These are phyloP conservation scores for Phragmites australis DNA, from an alignment of 176 grass and related monocot genomes.

Conservation along the genomic window DNA sequence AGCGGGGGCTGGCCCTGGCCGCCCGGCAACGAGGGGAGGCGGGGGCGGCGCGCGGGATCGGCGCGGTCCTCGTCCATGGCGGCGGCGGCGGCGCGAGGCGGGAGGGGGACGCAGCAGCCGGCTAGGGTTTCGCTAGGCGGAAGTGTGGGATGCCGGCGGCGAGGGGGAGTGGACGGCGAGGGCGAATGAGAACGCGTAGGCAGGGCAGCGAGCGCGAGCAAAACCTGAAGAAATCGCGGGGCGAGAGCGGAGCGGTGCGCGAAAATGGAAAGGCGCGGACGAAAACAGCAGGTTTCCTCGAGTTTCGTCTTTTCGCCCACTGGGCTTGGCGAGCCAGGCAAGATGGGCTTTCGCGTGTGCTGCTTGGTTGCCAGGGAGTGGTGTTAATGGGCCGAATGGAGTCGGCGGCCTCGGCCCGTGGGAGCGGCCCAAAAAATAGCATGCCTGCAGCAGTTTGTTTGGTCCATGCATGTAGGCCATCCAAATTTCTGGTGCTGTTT, in stretches of 20 bases:
- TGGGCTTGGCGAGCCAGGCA: no score
- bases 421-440: no score
- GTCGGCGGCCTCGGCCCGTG: no score
- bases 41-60: slow-evolving; percentile 14
- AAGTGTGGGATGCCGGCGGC: not conserved
- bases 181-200: not conserved
- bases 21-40: not conserved
- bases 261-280: slow-evolving; percentile 34
- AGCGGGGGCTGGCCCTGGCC: not conserved
- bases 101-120: not conserved
- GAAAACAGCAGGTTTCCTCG: no score
- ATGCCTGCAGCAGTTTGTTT: no score
- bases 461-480: no score
- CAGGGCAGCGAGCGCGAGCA: slow-evolving; percentile 5
- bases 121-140: slow-evolving; percentile 29
- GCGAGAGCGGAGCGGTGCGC: not conserved
- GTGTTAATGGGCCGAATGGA: no score
- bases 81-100: not conserved
- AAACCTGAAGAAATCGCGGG: slow-evolving; percentile 16
- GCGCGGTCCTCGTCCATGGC: slow-evolving; percentile 38
- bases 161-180: not conserved
- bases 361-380: no score
- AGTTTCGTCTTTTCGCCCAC: no score
- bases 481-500: no score
- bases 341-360: no score